These are phyloP conservation scores for Nannochloropsis gaditana DNA, from an alignment of 108 stramenopile species.

Conservation along the genomic window DNA sequence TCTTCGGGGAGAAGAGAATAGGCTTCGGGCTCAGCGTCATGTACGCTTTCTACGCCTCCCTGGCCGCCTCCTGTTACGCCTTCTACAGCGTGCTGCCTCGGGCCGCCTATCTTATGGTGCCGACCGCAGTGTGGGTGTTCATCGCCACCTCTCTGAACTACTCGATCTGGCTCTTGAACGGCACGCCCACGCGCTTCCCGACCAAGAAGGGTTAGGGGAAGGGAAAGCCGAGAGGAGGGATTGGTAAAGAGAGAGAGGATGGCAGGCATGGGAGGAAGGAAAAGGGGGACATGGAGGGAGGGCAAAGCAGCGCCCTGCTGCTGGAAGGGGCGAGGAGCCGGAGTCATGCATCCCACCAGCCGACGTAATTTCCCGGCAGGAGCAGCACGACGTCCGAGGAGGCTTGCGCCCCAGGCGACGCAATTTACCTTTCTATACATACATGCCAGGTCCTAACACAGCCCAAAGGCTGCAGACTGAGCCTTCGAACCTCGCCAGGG, in stretches of 20 bases:
- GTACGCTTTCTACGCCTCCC: not conserved
- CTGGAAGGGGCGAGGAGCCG: no score
- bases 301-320: not conserved
- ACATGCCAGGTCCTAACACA: no score
- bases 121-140: conserved; percentile 23
- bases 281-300: not conserved
- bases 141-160: conserved; percentile 17
- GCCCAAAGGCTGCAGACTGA: no score
- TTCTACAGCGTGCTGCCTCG: not conserved
- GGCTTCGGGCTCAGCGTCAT: not conserved
- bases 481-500: no score
- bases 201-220: not conserved
- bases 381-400: no score
- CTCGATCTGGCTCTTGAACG: conserved; percentile 17
- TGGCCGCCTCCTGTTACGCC: not conserved
- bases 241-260: not conserved
- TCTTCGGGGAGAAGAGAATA: conserved; percentile 14
- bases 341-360: no score
- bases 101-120: conserved; percentile 15
- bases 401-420: no score
- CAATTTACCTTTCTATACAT: no score
- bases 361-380: no score
- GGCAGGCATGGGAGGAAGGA: not conserved
- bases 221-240: not conserved
- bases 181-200: not conserved